These are phyloP conservation scores for Kentomonas sorsogonicus DNA, from an alignment of 208 protist species.

Conservation along the genomic window DNA sequence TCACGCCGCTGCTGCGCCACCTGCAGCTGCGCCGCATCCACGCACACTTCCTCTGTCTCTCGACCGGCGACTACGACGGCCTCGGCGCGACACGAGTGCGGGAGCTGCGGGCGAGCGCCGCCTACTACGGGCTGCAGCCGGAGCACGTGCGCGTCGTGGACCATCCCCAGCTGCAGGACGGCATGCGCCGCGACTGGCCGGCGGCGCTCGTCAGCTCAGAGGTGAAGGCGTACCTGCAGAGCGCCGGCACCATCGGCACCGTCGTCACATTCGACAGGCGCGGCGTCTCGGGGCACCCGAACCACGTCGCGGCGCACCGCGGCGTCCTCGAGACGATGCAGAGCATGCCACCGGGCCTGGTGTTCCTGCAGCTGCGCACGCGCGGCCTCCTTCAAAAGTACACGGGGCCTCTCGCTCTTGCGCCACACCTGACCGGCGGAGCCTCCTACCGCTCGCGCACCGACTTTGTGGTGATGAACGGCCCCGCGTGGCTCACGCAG, in stretches of 20 bases:
- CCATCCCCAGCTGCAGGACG: slow-evolving; percentile 83
- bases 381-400: slow-evolving; percentile 66
- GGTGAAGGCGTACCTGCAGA: slow-evolving; percentile 55
- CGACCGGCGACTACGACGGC: slow-evolving; percentile 84
- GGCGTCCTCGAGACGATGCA: slow-evolving; percentile 59
- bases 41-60: slow-evolving; percentile 92
- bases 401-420: slow-evolving; percentile 29
- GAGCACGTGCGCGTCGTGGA: slow-evolving; percentile 67
- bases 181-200: slow-evolving; percentile 71
- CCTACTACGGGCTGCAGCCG: slow-evolving; percentile 57
- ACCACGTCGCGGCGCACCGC: slow-evolving; percentile 91
- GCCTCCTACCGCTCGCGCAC: slow-evolving; percentile 18
- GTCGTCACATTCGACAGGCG: slow-evolving; percentile 94
- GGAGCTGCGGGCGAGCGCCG: slow-evolving; percentile 86
- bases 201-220: slow-evolving; percentile 37
- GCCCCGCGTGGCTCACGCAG: slow-evolving; percentile 33
- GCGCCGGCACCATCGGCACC: slow-evolving; percentile 57
- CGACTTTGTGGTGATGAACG: slow-evolving; percentile 47
- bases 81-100: slow-evolving; percentile 66
- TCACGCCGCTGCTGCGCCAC: slow-evolving; percentile 63
- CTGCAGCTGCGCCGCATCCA: slow-evolving; percentile 29
- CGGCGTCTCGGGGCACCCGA: slow-evolving; percentile 94
- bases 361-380: slow-evolving; percentile 59
- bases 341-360: slow-evolving; percentile 67
- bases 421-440: slow-evolving; percentile 19